A percentile compares a stretch with the other conserved stretches of the same genome.
These are phyloP conservation scores for Talaromyces liani DNA, from an alignment of 495 filamentous ascomycete species.

Conservation along the genomic window DNA sequence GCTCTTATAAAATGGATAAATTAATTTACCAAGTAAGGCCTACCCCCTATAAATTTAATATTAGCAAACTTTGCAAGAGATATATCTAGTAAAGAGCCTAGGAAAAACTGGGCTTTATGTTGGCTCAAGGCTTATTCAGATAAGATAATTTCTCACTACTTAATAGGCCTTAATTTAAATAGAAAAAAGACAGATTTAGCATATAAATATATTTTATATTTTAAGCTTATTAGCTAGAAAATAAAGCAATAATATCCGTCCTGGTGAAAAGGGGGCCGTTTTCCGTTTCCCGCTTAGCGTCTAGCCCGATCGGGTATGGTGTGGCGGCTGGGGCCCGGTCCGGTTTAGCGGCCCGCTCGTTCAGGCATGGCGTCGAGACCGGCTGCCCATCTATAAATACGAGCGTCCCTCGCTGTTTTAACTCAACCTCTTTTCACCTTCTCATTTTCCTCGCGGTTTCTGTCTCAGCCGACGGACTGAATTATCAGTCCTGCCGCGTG, in stretches of 20 bases:
- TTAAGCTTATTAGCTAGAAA: too few species aligned
- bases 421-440: conserved; percentile 2
- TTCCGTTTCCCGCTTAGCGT: not conserved
- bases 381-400: conserved; percentile 4
- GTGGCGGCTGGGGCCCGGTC: not conserved
- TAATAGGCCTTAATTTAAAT: too few species aligned
- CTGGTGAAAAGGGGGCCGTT: not conserved
- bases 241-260: conserved; percentile 3
- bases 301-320: not conserved
- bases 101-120: too few species aligned
- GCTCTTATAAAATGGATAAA: too few species aligned
- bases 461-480: not conserved
- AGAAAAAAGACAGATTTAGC: too few species aligned
- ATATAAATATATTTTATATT: too few species aligned
- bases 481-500: not conserved
- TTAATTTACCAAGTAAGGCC: too few species aligned
- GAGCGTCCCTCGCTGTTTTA: conserved; percentile 6
- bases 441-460: not conserved
- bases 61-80: too few species aligned
- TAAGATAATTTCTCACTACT: too few species aligned
- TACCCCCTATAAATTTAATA: too few species aligned
- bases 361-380: conserved; percentile 4
- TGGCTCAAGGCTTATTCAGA: too few species aligned
- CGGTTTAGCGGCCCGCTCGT: conserved; percentile 5
- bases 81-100: too few species aligned